A percentile compares a stretch with the other conserved stretches of the same genome.
Evolutionary conservation across 164 flowering plant genomes (phyloP).

Genomic region (Warburgia ugandensis): DNA sequence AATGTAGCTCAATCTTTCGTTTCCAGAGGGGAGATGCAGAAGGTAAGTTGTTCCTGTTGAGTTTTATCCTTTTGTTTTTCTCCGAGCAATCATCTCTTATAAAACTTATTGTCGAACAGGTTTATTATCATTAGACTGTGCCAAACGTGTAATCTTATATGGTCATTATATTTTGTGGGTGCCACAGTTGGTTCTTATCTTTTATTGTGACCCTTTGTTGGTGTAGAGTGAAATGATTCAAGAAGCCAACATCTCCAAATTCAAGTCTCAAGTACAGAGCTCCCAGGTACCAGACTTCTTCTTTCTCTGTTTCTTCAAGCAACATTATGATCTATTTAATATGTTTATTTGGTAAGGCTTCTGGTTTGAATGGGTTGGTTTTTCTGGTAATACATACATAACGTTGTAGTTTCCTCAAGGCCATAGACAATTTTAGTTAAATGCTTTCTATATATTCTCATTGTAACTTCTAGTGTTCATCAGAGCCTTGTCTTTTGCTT

Average conservation of each 20-base stretch:
- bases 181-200: not conserved
- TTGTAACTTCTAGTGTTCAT: no score
- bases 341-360: not conserved
- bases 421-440: no score
- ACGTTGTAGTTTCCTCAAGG: no score
- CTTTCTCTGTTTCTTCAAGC: not conserved
- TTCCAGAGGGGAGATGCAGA: slow-evolving; percentile 66
- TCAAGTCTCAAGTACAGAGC: slow-evolving; percentile 65
- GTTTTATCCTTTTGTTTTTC: not conserved
- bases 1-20: slow-evolving; percentile 58
- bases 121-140: not conserved
- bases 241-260: slow-evolving; percentile 53
- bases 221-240: slow-evolving; percentile 50
- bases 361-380: no score
- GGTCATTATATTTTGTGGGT: not conserved
- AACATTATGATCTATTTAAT: not conserved
- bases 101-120: no score
- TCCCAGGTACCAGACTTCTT: slow-evolving; percentile 44
- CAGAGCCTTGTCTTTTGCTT: no score
- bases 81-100: not conserved
- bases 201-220: not conserved
- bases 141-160: not conserved
- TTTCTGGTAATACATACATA: no score
- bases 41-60: slow-evolving; percentile 23
- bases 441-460: no score